A percentile compares a stretch with the other conserved stretches of the same genome.
Evolutionary conservation across 2,329 filamentous ascomycete genomes (phyloP).

Genomic region (Trichoderma aggressivum): DNA sequence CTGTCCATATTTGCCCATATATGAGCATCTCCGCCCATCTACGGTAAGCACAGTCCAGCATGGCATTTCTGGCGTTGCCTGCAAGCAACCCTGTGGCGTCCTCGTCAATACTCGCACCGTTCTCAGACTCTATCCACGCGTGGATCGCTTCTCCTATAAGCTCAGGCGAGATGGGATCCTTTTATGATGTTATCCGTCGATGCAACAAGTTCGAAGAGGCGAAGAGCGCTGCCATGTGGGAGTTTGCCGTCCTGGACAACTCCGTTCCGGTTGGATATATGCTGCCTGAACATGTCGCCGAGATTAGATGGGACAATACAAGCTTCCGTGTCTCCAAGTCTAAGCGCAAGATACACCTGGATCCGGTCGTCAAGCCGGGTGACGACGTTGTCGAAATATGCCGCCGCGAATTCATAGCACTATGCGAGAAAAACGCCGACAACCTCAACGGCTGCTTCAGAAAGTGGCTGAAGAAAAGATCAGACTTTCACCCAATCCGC

Average conservation of each 20-base stretch:
- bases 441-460: conserved; percentile 27
- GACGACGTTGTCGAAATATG: conserved; percentile 22
- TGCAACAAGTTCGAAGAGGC: conserved; percentile 29
- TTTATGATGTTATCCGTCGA: conserved; percentile 24
- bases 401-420: conserved; percentile 22
- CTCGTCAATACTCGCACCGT: neutral
- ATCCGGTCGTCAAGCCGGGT: conserved; percentile 18
- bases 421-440: conserved; percentile 29
- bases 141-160: conserved; percentile 7
- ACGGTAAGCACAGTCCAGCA: neutral
- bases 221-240: conserved; percentile 22
- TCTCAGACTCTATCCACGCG: neutral
- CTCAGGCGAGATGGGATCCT: conserved; percentile 15
- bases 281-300: conserved; percentile 22
- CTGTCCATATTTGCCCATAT: neutral
- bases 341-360: conserved; percentile 24
- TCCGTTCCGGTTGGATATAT: conserved; percentile 27
- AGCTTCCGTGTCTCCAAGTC: conserved; percentile 21
- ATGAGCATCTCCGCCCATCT: neutral
- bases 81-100: neutral
- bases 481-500: conserved; percentile 30
- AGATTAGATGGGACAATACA: conserved; percentile 25
- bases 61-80: conserved; percentile 13
- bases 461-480: conserved; percentile 26
- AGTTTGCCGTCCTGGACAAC: conserved; percentile 25